A percentile compares a stretch with the other conserved stretches of the same genome.
phyloP scores from a whole-genome alignment of 2,329 filamentous ascomycete species.

The Parastagonospora nodorum region DNA sequence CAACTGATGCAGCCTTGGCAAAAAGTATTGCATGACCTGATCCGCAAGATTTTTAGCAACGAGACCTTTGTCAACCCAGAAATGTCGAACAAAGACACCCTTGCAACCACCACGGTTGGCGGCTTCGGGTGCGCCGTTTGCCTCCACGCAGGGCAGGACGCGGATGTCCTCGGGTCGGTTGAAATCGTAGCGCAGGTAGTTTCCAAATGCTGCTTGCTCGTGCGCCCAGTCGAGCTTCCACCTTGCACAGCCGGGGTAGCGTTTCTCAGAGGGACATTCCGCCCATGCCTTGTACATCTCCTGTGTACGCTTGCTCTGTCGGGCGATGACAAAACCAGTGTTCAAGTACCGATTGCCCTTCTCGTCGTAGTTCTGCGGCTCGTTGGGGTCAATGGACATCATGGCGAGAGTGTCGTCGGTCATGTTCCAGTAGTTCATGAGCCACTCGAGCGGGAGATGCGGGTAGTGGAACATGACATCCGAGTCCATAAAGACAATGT shows the following conservation, averaged over 20 bases:
- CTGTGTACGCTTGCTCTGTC: slow-evolving; percentile 45
- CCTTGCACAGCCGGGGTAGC: slow-evolving; percentile 41
- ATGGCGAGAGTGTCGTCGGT: slow-evolving; percentile 52
- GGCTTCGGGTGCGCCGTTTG: slow-evolving; percentile 45
- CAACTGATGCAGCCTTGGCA: slow-evolving; percentile 40
- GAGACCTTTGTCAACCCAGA: slow-evolving; percentile 44
- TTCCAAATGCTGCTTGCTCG: slow-evolving; percentile 47
- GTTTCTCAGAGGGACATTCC: slow-evolving; percentile 42
- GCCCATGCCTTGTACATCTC: slow-evolving; percentile 48
- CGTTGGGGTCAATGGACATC: slow-evolving; percentile 54
- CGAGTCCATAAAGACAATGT: slow-evolving; percentile 57
- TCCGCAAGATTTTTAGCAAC: slow-evolving; percentile 40
- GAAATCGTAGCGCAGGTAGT: slow-evolving; percentile 47
- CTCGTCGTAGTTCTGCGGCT: slow-evolving; percentile 49
- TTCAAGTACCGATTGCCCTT: slow-evolving; percentile 50
- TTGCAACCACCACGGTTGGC: slow-evolving; percentile 42
- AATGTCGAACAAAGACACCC: slow-evolving; percentile 47
- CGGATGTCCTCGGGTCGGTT: slow-evolving; percentile 44
- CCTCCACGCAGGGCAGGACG: slow-evolving; percentile 46
- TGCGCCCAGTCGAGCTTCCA: slow-evolving; percentile 46
- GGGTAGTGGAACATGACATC: slow-evolving; percentile 56
- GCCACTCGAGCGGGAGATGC: slow-evolving; percentile 56
- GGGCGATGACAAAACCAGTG: slow-evolving; percentile 53
- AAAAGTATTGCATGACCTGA: slow-evolving; percentile 45
- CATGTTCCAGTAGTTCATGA: slow-evolving; percentile 58